Evolutionary conservation across 768 basidiomycete species (phyloP), one percentile per base, ranked within the genome.

Genomic region (Boletus tomentosulus): DNA sequence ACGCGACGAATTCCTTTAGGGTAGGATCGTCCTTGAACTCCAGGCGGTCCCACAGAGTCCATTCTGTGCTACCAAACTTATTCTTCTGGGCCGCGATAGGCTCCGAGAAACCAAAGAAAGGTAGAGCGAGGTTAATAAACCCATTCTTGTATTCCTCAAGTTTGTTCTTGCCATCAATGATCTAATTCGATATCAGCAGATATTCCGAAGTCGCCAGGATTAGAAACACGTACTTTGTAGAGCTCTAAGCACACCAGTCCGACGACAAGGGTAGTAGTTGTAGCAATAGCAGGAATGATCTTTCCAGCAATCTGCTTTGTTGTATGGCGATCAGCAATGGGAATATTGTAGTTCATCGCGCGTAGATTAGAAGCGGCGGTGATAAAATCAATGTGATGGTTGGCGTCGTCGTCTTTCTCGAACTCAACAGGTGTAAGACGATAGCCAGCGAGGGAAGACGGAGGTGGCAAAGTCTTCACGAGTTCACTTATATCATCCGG

Each of bases 201-300:
- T 51, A 50, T 12, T 46, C 22, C 42, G 28, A 41, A 35, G 15
- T 48, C 31, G n/a, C 24, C 12, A 3, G 33, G 3, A 43, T 11
- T 9, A 13, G 28, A 42, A 35, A 38, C 13, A 41, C 55, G 30
- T 61, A 89, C 92, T 85, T 99, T 99, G 80, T 96, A 98, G 38
- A 99, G 81, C 73, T 99, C 97, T 48, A 98, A 72, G 71, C 96
- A 98, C 44, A 96, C 92, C 54, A 98, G 72, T 19, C 96, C 96
- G n/a, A 92, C 92, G 46, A 97, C 90, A 47, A 98, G 81, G 16
- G 94, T 87, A 1, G 97, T 98, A 4, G 96, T 98, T 6, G 96
- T 98, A n/a, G 95, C 96, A 65, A 98, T 98, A 22, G 97, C 97
- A 54, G 97, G 97, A 59, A 99, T 98, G 67, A 98, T 98, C 78